Evolutionary conservation across 1,139 yeast species (phyloP).

Genomic region (Taphrina pruni): DNA sequence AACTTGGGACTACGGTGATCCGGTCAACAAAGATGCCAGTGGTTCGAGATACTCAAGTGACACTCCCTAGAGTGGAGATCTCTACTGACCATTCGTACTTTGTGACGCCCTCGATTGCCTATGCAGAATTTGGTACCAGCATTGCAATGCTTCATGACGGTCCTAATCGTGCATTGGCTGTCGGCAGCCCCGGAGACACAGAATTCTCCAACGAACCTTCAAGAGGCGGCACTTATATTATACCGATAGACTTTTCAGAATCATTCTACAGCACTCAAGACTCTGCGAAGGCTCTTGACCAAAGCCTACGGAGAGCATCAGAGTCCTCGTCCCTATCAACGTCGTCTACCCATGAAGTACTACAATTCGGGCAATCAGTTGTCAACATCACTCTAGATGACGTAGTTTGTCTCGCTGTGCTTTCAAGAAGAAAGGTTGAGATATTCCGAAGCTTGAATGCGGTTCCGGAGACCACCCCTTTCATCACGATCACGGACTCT

Average conservation of each 20-base stretch:
- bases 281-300: neutral
- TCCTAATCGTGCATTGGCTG: neutral
- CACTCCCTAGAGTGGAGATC: neutral
- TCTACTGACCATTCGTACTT: constrained; percentile 3
- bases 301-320: neutral
- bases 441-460: constrained; percentile 18
- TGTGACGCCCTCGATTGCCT: constrained; percentile 22
- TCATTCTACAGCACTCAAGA: neutral
- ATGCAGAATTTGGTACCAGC: constrained; percentile 28
- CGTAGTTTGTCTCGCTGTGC: constrained; percentile 15
- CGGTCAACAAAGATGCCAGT: neutral
- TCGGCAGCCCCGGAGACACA: constrained; percentile 28
- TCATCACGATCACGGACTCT: constrained; percentile 12
- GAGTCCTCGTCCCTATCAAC: neutral
- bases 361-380: constrained; percentile 16
- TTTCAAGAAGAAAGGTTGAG: constrained; percentile 17
- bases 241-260: constrained; percentile 13
- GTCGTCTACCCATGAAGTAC: neutral
- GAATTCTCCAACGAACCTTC: constrained; percentile 2
- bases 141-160: neutral
- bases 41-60: neutral
- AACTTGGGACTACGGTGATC: neutral
- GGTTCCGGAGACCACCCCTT: constrained; percentile 7
- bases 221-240: constrained; percentile 24
- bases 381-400: constrained; percentile 17